Percentiles rank a stretch among this genome's conserved stretches.
Conservation (phyloP, 306 rosid species). For the Malus sylvestris region DNA sequence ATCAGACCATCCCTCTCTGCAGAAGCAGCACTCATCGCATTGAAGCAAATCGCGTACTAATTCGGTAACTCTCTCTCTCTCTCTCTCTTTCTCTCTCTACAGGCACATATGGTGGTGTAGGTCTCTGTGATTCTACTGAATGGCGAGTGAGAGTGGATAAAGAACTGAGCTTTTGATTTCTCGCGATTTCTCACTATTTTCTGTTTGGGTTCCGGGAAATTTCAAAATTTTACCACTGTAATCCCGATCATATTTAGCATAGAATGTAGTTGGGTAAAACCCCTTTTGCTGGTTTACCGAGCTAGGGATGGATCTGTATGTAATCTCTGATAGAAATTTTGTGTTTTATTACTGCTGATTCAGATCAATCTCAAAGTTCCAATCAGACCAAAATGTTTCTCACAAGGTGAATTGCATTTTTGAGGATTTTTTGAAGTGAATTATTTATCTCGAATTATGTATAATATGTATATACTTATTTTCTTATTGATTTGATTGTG, state of each 20-base stretch:
- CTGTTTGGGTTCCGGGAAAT: neutral
- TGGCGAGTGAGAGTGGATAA: neutral
- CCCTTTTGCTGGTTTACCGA: neutral
- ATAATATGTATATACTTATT: neutral
- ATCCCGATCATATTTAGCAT: neutral
- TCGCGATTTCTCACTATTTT: neutral
- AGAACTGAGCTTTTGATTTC: neutral
- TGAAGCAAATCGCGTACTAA: neutral
- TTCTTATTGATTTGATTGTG: constrained; percentile 4
- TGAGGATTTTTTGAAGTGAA: neutral
- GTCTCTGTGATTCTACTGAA: neutral
- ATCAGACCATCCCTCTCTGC: neutral
- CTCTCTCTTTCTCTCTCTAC: neutral
- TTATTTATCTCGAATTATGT: neutral
- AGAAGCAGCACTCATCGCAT: neutral
- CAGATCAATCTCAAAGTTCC: constrained; percentile 17
- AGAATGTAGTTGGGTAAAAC: neutral
- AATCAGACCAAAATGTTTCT: constrained; percentile 61
- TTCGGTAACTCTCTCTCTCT: constrained; percentile 1
- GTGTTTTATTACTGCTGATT: neutral
- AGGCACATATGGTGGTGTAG: neutral
- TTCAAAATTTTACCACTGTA: neutral
- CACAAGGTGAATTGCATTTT: constrained; percentile 52
- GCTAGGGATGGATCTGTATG: neutral
- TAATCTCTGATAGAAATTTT: neutral